Conservation (phyloP, 176 grass and related monocot genomes). For the Guadua angustifolia region DNA sequence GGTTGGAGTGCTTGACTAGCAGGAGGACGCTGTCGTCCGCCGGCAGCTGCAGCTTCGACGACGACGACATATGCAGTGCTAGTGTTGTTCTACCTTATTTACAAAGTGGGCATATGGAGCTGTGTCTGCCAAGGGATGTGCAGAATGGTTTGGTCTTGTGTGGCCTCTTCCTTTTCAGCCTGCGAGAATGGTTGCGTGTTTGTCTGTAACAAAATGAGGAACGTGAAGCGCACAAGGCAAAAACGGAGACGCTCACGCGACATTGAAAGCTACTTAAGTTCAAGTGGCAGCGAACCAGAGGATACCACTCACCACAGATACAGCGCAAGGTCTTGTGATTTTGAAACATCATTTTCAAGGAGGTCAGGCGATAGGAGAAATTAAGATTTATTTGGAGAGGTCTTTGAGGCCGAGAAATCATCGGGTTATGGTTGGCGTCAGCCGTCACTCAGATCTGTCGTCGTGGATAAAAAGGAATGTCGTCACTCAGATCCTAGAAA, state of each 20-base stretch:
- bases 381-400: conserved; percentile 52
- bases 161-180: conserved; percentile 44
- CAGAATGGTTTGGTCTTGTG: conserved; percentile 46
- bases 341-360: conserved; percentile 37
- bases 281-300: conserved; percentile 31
- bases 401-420: conserved; percentile 52
- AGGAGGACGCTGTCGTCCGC: conserved; percentile 73
- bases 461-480: no score
- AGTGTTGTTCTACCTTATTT: conserved; percentile 58
- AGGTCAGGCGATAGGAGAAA: conserved; percentile 40
- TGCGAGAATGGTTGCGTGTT: conserved; percentile 42
- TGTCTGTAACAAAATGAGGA: conserved; percentile 48
- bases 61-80: conserved; percentile 54
- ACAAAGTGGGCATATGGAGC: conserved; percentile 54
- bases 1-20: conserved; percentile 80
- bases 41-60: conserved; percentile 67
- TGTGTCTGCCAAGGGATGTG: conserved; percentile 44
- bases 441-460: conserved; percentile 19
- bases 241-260: no score
- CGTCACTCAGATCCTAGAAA: no score
- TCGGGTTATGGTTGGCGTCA: conserved; percentile 40
- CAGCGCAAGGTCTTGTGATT: not conserved
- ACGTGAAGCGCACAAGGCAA: not conserved
- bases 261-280: conserved; percentile 39
- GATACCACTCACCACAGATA: not conserved